phyloP scores from a whole-genome alignment of 441 rosid genomes.

The Brassica balearica region DNA sequence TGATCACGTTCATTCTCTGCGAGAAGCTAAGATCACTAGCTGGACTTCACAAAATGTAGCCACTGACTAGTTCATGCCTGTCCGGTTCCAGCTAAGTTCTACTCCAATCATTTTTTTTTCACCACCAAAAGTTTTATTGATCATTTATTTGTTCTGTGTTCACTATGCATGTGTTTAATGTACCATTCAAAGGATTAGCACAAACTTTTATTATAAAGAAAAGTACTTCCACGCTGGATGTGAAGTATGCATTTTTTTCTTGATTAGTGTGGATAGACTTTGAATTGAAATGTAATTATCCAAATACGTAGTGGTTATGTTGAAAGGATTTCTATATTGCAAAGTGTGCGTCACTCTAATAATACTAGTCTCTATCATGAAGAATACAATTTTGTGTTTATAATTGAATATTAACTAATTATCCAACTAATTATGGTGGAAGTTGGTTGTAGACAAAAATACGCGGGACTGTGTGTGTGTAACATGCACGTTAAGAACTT shows the following conservation, averaged over 20 bases:
- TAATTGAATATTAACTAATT: constrained; percentile 23
- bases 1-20: constrained; percentile 72
- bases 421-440: constrained; percentile 31
- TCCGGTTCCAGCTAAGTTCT: constrained; percentile 31
- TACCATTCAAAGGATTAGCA: background rate
- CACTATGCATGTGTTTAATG: background rate
- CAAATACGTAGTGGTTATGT: constrained; percentile 38
- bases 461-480: constrained; percentile 19
- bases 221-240: constrained; percentile 4
- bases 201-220: constrained; percentile 7
- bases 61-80: constrained; percentile 3
- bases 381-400: constrained; percentile 17
- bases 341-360: constrained; percentile 33
- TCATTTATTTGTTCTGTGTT: background rate
- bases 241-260: background rate
- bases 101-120: background rate
- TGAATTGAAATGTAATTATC: constrained; percentile 21
- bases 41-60: constrained; percentile 74
- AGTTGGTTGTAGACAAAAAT: constrained; percentile 39
- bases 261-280: constrained; percentile 27
- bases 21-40: constrained; percentile 77
- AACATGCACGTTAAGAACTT: background rate
- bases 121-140: background rate
- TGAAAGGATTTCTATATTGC: constrained; percentile 20
- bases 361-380: constrained; percentile 34